Base-by-base conservation (phyloP, 352 stramenopile genomes). In the Pythium monospermum region DNA sequence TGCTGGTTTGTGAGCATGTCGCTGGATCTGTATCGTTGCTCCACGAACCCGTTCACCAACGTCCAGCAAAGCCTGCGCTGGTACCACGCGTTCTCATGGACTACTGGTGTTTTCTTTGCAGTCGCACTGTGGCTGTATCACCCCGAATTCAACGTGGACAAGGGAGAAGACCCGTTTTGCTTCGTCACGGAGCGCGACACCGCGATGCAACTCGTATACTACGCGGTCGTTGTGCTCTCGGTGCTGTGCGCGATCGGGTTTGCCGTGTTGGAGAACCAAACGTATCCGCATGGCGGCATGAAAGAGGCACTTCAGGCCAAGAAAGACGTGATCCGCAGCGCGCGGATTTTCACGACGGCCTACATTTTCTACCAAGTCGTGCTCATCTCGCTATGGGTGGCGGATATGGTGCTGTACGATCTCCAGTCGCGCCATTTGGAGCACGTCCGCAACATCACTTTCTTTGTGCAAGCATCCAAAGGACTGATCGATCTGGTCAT, bases 1-100 rank as follows among this genome's bases (percentile, higher is more conserved):
- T 91, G 83, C 61, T 94, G 83, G 79, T 94, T 96, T 55, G 68
- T 95, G 37, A 80, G 70, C 53, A 89, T 96, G 73, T 77, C 85
- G 11, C 76, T 92, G 19, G 87, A 93, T 38, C 49, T 96, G 32
- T 90, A 92, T 55, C 74, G 88, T 40, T 89, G 79, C 59, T 74
- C 76, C 18, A 95, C 83, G 15, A 95, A 94, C 55, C 85, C 85
- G 36, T 96, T 96, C 62, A 88, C 77, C 36, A 92, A 94, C 51
- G 71, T 88, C 42, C 69, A 76, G 54, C 61, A 73, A 19, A 94
- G 85, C 53, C 61, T 86, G 52, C 66, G 69, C 16, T 72, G 65
- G 47, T 95, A 91, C 44, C 81, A 93, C 64, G 57, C 58, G 19
- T 87, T 92, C 41, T 85, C 80, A 0, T 94, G 83, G 83, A 64